Evolutionary conservation across 345 rosid species (phyloP).

Genomic region (Salix dunnii): DNA sequence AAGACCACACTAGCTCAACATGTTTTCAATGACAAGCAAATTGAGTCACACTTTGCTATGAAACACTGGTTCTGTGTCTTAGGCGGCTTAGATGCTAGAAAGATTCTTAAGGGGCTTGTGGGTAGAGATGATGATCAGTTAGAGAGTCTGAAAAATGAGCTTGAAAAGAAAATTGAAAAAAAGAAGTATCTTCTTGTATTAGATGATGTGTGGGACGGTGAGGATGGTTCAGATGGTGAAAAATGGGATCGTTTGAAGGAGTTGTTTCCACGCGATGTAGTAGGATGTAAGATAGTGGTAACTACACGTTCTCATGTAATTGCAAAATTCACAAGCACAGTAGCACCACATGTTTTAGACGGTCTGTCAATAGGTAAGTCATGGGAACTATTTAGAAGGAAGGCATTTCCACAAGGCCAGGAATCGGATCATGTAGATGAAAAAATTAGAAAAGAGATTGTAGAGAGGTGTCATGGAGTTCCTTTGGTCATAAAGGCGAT

Average conservation of each 20-base stretch:
- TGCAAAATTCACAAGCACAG: background rate
- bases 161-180: too few species aligned
- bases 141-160: background rate
- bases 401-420: background rate
- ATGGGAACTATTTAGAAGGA: background rate
- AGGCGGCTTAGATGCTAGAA: conserved; percentile 6
- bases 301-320: background rate
- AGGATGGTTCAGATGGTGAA: too few species aligned
- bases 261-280: background rate
- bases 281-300: background rate
- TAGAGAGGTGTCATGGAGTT: background rate
- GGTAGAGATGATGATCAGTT: background rate
- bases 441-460: too few species aligned
- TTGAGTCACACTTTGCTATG: conserved; percentile 9
- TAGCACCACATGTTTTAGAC: background rate
- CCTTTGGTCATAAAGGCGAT: background rate
- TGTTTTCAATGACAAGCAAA: conserved; percentile 14
- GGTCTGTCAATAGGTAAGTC: background rate
- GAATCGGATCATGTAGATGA: background rate
- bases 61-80: conserved; percentile 21
- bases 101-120: background rate
- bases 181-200: conserved; percentile 18
- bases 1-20: conserved; percentile 28
- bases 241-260: too few species aligned
- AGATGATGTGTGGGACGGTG: conserved; percentile 22